A percentile compares a stretch with the other conserved stretches of the same genome.
These are phyloP conservation scores for Poronia punctata DNA, from an alignment of 495 filamentous ascomycete species.

Conservation along the genomic window DNA sequence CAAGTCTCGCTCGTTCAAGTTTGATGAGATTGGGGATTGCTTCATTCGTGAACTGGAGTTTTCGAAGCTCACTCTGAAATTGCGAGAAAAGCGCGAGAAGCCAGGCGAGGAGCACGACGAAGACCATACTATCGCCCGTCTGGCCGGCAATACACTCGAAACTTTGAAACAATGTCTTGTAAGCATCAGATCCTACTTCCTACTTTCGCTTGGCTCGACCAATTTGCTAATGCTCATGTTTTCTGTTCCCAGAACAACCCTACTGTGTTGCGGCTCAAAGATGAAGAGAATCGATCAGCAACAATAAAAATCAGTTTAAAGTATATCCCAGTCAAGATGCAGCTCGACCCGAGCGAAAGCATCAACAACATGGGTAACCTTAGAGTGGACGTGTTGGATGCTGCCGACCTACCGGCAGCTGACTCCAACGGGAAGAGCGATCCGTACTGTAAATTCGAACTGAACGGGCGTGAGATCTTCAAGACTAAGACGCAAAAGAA, in stretches of 20 bases:
- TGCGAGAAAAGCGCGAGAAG: constrained; percentile 67
- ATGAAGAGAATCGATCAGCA: constrained; percentile 66
- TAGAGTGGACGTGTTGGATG: constrained; percentile 85
- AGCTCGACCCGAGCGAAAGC: constrained; percentile 85
- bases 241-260: constrained; percentile 84
- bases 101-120: constrained; percentile 63
- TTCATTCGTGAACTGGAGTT: constrained; percentile 95
- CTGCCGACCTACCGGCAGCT: constrained; percentile 76
- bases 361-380: constrained; percentile 98
- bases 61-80: constrained; percentile 81
- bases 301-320: constrained; percentile 85
- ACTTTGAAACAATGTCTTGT: constrained; percentile 82
- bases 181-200: constrained; percentile 26
- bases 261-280: constrained; percentile 69
- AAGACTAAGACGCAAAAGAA: constrained; percentile 96
- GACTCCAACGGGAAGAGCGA: constrained; percentile 96
- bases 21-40: constrained; percentile 89
- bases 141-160: constrained; percentile 77
- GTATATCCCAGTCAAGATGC: constrained; percentile 90
- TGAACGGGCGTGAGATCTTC: constrained; percentile 78
- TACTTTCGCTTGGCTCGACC: background rate
- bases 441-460: constrained; percentile 89
- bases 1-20: constrained; percentile 54
- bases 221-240: constrained; percentile 10
- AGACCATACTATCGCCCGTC: constrained; percentile 68